Evolutionary conservation across 352 stramenopile species (phyloP), one percentile per base, ranked within the genome.

Genomic region (Blastocystis sp.): DNA sequence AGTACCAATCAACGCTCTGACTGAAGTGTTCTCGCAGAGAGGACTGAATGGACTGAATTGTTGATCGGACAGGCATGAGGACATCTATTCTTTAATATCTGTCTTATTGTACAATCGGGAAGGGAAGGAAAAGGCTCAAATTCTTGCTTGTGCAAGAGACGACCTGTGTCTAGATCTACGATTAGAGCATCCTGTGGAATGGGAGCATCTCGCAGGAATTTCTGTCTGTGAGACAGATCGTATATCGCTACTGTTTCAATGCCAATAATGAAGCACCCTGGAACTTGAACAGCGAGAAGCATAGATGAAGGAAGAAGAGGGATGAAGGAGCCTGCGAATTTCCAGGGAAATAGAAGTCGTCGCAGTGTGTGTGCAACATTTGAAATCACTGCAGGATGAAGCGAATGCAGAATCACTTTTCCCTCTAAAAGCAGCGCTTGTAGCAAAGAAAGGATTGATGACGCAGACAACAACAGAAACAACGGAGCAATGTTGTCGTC

Each of bases 261-360:
- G 29, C 69, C 69, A 63, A 80, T 80, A 0, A 80, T 80, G 69
- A 80, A 80, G 18, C 69, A 61, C 13, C 69, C 69, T 5, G 69
- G 69, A 29, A 80, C 69, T n/a, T 80, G 69, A 7, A 80, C 69
- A n/a, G 69, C 69, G 3, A 80, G 41, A 20, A 80, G 45, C 69
- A 80, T 80, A 3, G 41, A 80, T 2, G 69, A 80, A 63, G 69
- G 69, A 61, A 80, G 69, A 2, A 80, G 69, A 26, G 69, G 69
- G 50, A 80, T 80, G 43, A 80, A 80, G 1, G 69, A 80, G 3
- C 69, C 69, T 11, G 69, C 69, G 34, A 61, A 80, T 26, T 80
- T 80, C 69, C 69, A 80, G 3, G 69, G 69, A 62, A 80, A 80
- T 18, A 80, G 54, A 3, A 80, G n/a, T 13, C 69, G 47, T 29